Evolutionary conservation across 306 rosid genomes (phyloP).

Genomic region (Cajanus cajan): DNA sequence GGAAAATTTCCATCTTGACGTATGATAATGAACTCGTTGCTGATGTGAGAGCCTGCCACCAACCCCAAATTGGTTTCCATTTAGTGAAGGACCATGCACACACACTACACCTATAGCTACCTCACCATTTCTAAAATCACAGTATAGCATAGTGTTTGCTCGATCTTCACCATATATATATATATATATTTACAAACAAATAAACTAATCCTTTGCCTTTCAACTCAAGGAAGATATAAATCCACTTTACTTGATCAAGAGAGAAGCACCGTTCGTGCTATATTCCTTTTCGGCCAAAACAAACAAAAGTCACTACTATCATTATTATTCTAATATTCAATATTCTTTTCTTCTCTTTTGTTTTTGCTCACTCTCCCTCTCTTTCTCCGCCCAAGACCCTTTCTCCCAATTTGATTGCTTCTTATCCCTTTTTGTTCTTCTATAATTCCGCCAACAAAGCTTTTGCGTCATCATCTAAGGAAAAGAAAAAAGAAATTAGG

Average conservation of each 20-base stretch:
- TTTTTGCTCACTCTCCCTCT: background rate
- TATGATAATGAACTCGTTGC: constrained; percentile 61
- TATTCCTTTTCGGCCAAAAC: constrained; percentile 23
- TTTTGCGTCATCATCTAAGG: constrained; percentile 8
- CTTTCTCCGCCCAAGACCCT: constrained; percentile 35
- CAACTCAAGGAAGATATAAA: constrained; percentile 39
- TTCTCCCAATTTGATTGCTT: background rate
- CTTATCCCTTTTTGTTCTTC: background rate
- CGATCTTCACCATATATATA: background rate
- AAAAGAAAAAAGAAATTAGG: background rate
- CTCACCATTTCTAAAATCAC: background rate
- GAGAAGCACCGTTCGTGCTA: constrained; percentile 19
- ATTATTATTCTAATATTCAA: background rate
- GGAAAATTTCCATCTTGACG: constrained; percentile 48
- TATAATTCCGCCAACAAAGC: constrained; percentile 35
- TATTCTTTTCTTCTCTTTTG: constrained; percentile 34
- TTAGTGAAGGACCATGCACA: background rate
- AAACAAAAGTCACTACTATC: background rate
- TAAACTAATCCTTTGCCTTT: constrained; percentile 35
- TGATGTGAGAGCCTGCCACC: constrained; percentile 70
- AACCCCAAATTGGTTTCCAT: constrained; percentile 55
- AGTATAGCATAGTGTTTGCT: background rate
- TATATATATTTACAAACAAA: too few relatives aligned
- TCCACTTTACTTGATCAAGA: constrained; percentile 43
- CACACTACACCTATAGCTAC: background rate